Evolutionary conservation across 306 rosid genomes (phyloP), one percentile per base, ranked within the genome.

Genomic region (Rosa multiflora): DNA sequence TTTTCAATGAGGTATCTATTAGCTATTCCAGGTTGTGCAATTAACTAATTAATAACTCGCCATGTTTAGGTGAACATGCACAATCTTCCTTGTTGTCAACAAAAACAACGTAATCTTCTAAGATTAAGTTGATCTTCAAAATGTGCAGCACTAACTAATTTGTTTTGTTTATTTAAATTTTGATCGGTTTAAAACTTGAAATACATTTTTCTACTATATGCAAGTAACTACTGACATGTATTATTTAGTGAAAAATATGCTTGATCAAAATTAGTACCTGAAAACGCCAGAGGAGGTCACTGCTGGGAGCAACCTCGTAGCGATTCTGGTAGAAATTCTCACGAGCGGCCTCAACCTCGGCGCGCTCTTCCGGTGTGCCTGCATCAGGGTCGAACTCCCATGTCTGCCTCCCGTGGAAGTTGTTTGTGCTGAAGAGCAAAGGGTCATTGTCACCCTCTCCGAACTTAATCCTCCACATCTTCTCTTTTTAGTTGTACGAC

Each of bases 401-500:
- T 75, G 56, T 82, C 70, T 82, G 85, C 66, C 85, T 82, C 23
- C 85, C 85, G 5, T 52, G 56, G 47, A 82, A 82, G 79, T 77
- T 72, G 79, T 82, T 82, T 49, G 85, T 82, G 70, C 85, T 82
- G 82, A 47, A 91, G 51, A 91, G 44, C 80, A 84, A 59, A 0
- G 85, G 79, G 26, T 82, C 85, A 20, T 77, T 80, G 4, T 21
- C 79, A 6, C 79, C 85, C 59, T 48, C 67, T 51, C 85, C 85
- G 68, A 29, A 82, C 76, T 82, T 82, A 11, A 82, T 51, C 79
- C 32, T 82, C 85, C 85, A 82, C 82, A 80, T 81, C 67, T n/a
- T 76, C 21, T 55, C 8, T 63, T 76, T 55, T 20, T 18, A 59
- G 10, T 56, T 52, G 42, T 40, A 21, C 12, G 10, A 13, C 44